phyloP scores from a whole-genome alignment of 1,284 basidiomycete genomes.

The Cutaneotrichosporon cavernicola region DNA sequence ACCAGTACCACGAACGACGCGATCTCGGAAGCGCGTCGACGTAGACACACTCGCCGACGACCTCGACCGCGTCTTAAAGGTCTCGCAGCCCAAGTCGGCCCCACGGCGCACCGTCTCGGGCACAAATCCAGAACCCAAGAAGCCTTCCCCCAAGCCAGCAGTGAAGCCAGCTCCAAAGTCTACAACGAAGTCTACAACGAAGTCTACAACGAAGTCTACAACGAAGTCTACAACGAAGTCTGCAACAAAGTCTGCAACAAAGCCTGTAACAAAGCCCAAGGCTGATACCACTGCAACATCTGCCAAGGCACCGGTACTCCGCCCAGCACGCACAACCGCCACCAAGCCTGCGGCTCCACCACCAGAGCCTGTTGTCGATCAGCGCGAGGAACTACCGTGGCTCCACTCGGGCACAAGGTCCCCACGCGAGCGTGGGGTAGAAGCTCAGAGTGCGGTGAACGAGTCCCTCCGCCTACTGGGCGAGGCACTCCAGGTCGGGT shows the following conservation, averaged over 20 bases:
- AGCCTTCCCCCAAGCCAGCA: not conserved
- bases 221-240: not conserved
- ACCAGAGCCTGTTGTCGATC: not conserved
- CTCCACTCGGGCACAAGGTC: constrained; percentile 5
- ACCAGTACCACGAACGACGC: not conserved
- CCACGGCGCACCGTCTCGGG: constrained; percentile 2
- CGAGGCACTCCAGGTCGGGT: constrained; percentile 14
- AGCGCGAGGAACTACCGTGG: constrained; percentile 17
- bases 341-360: constrained; percentile 5
- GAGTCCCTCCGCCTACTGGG: constrained; percentile 7
- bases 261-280: constrained; percentile 3
- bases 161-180: not conserved
- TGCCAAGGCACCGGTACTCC: not conserved
- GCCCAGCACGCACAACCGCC: not conserved
- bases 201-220: not conserved
- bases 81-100: constrained; percentile 22
- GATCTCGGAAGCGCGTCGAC: not conserved
- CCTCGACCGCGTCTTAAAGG: constrained; percentile 36
- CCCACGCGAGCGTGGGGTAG: constrained; percentile 19
- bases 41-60: constrained; percentile 33
- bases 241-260: not conserved
- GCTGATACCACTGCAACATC: not conserved
- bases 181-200: not conserved
- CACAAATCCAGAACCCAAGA: constrained; percentile 7
- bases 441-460: constrained; percentile 19